phyloP scores from a whole-genome alignment of 306 rosid genomes.

The Dryas drummondii region DNA sequence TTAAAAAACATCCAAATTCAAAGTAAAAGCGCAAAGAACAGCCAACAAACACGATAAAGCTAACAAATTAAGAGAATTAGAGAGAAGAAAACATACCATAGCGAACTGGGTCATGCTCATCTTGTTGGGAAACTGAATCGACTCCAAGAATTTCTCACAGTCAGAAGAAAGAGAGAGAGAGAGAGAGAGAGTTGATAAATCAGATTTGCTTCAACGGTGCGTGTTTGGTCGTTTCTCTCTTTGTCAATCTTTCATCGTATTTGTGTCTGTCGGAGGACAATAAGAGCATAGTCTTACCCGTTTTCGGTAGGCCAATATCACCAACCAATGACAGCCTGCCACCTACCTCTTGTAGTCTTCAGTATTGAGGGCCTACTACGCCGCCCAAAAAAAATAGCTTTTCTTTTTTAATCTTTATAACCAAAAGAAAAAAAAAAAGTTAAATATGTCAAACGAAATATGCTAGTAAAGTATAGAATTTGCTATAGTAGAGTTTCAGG shows the following conservation, averaged over 20 bases:
- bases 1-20: not conserved
- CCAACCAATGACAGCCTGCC: constrained; percentile 1
- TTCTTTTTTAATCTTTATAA: not conserved
- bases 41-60: not conserved
- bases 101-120: constrained; percentile 85
- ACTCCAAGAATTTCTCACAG: not conserved
- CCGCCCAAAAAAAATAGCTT: not conserved
- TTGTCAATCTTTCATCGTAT: not conserved
- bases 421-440: not conserved
- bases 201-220: constrained; percentile 18
- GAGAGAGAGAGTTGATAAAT: not conserved
- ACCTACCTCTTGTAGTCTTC: not conserved
- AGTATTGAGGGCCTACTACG: not conserved
- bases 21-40: not conserved
- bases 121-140: constrained; percentile 3
- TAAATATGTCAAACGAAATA: too few species aligned
- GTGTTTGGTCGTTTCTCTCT: not conserved
- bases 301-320: not conserved
- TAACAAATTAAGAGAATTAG: not conserved
- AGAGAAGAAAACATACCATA: constrained; percentile 53
- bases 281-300: not conserved
- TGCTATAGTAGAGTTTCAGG: too few species aligned
- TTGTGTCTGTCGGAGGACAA: constrained; percentile 3
- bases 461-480: too few species aligned
- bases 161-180: not conserved